Percentiles rank a stretch among this genome's conserved stretches.
phyloP scores from a whole-genome alignment of 768 basidiomycete species.

The Rhizopogon vesiculosus region DNA sequence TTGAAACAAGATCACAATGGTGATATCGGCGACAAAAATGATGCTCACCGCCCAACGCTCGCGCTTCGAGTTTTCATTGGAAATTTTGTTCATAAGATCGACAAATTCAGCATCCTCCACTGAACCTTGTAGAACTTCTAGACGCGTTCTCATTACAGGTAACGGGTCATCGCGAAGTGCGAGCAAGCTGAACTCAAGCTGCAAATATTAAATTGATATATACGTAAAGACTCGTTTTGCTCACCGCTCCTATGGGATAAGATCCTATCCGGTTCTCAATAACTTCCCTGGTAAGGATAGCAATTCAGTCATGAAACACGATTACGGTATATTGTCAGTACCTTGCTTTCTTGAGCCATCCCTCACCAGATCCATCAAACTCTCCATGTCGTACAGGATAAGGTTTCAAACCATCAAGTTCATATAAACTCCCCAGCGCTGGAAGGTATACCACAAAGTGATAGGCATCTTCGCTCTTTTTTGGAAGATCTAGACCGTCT shows the following conservation, averaged over 20 bases:
- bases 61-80: conserved; percentile 69
- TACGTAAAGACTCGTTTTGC: conserved; percentile 17
- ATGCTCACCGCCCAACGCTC: conserved; percentile 76
- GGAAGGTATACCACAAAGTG: conserved; percentile 97
- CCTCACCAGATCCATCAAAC: conserved; percentile 63
- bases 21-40: background rate
- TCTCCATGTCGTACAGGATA: conserved; percentile 78
- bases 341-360: conserved; percentile 83
- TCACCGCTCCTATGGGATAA: conserved; percentile 84
- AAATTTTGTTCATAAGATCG: conserved; percentile 52
- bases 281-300: conserved; percentile 50
- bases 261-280: conserved; percentile 88
- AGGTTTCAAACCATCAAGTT: conserved; percentile 87
- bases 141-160: conserved; percentile 56
- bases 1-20: conserved; percentile 8
- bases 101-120: conserved; percentile 40
- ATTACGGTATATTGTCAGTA: conserved; percentile 26
- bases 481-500: conserved; percentile 73
- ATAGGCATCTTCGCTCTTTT: conserved; percentile 79
- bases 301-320: conserved; percentile 10
- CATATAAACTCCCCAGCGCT: conserved; percentile 77
- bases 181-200: conserved; percentile 92
- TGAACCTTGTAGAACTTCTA: conserved; percentile 43
- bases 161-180: conserved; percentile 82
- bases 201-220: conserved; percentile 7